phyloP scores from a whole-genome alignment of 2,329 filamentous ascomycete genomes.

The Diaporthe sp. region DNA sequence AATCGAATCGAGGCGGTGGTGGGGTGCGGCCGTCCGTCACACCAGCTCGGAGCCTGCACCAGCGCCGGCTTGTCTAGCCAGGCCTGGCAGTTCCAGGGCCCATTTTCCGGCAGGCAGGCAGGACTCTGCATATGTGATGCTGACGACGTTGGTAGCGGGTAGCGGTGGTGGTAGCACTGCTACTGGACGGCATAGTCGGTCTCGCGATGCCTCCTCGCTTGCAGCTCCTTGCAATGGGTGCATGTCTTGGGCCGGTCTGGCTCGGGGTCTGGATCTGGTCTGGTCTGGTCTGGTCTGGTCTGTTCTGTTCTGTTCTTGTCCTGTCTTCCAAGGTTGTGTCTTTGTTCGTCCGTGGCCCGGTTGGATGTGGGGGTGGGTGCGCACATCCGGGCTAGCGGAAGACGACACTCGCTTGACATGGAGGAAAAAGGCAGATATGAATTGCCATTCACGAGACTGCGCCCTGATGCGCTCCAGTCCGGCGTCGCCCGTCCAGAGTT shows the following conservation, averaged over 20 bases:
- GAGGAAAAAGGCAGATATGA: background rate
- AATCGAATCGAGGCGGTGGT: background rate
- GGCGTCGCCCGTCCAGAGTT: slow-evolving; percentile 8
- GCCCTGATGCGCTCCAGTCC: slow-evolving; percentile 18
- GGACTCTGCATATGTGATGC: slow-evolving; percentile 6
- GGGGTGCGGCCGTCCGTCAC: background rate
- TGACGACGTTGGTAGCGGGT: background rate
- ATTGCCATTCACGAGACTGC: slow-evolving; percentile 1
- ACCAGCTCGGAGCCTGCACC: slow-evolving; percentile 12
- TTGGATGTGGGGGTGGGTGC: background rate
- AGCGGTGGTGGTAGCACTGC: background rate
- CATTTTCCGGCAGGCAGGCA: slow-evolving; percentile 4
- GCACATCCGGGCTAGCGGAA: background rate
- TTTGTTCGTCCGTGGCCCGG: background rate
- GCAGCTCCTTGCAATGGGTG: slow-evolving; percentile 2
- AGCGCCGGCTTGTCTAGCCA: background rate
- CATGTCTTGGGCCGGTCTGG: slow-evolving; percentile 8
- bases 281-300: background rate
- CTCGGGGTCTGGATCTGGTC: background rate
- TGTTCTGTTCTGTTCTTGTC: too few relatives aligned
- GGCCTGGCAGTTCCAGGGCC: background rate
- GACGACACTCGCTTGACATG: background rate
- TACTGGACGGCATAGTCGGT: slow-evolving; percentile 23
- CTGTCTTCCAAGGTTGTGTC: too few relatives aligned
- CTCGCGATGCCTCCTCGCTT: slow-evolving; percentile 26